phyloP scores from a whole-genome alignment of 306 rosid genomes.

The Hylodesmum podocarpum region DNA sequence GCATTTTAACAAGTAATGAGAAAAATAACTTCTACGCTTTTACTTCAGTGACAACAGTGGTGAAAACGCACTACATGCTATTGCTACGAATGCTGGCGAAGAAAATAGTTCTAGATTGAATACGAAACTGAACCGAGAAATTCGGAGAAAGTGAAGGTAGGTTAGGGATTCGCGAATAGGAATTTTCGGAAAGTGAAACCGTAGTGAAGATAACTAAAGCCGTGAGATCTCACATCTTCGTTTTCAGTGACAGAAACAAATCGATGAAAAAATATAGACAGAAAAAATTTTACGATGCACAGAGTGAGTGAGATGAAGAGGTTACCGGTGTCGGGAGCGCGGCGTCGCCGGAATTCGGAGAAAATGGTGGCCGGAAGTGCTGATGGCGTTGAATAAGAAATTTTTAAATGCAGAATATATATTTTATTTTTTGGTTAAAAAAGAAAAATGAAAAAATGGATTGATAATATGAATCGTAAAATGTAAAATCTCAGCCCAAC shows the following conservation, averaged over 20 bases:
- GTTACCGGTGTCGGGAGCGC: neutral
- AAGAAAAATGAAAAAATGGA: neutral
- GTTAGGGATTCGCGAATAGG: neutral
- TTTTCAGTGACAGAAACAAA: neutral
- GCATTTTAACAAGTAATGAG: too few species aligned
- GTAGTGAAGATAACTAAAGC: neutral
- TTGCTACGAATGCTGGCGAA: neutral
- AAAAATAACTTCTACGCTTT: too few species aligned
- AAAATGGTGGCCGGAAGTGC: neutral
- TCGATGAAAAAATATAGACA: neutral
- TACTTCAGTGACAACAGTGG: neutral
- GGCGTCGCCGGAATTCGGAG: neutral
- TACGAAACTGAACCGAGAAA: neutral
- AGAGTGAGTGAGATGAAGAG: neutral
- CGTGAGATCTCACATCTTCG: constrained; percentile 21
- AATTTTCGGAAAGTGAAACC: neutral
- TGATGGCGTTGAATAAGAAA: neutral
- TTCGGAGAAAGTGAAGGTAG: neutral
- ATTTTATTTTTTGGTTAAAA: neutral
- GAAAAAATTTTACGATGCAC: neutral
- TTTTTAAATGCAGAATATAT: neutral
- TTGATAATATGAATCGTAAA: neutral
- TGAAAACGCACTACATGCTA: neutral
- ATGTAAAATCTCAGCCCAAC: too few species aligned
- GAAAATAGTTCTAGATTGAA: neutral